phyloP scores from a whole-genome alignment of 148 eudicot species.

The Chenopodium formosanum region DNA sequence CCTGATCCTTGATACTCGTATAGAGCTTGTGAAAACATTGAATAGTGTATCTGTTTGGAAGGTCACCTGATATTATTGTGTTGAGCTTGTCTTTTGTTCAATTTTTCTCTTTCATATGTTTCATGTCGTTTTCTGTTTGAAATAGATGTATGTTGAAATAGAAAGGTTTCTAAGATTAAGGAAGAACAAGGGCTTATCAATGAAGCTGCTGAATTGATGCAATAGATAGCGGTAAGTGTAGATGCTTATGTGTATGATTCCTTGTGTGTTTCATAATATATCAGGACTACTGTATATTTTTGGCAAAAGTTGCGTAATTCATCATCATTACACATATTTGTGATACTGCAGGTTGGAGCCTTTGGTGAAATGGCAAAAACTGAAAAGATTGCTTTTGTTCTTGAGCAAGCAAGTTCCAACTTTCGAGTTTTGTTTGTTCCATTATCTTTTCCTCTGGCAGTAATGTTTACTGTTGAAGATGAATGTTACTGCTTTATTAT shows the following conservation, averaged over 20 bases:
- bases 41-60: constrained; percentile 90
- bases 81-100: constrained; percentile 2
- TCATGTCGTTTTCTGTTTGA: background rate
- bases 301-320: background rate
- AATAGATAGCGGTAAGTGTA: constrained; percentile 85
- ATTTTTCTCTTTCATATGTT: background rate
- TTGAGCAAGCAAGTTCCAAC: constrained; percentile 68
- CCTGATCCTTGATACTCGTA: constrained; percentile 78
- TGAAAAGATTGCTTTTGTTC: constrained; percentile 88
- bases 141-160: constrained; percentile 88
- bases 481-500: background rate
- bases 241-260: background rate
- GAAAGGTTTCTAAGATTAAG: constrained; percentile 91
- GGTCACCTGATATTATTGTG: constrained; percentile 36
- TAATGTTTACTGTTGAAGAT: background rate
- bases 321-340: constrained; percentile 1
- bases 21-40: constrained; percentile 86
- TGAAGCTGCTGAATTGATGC: constrained; percentile 99
- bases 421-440: background rate
- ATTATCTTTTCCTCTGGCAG: background rate
- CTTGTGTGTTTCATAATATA: background rate
- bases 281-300: background rate
- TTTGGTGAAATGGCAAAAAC: constrained; percentile 99
- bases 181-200: constrained; percentile 86
- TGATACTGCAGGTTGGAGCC: constrained; percentile 68